Evolutionary conservation across 2,329 filamentous ascomycete species (phyloP).

Genomic region (Monosporascus sp.): DNA sequence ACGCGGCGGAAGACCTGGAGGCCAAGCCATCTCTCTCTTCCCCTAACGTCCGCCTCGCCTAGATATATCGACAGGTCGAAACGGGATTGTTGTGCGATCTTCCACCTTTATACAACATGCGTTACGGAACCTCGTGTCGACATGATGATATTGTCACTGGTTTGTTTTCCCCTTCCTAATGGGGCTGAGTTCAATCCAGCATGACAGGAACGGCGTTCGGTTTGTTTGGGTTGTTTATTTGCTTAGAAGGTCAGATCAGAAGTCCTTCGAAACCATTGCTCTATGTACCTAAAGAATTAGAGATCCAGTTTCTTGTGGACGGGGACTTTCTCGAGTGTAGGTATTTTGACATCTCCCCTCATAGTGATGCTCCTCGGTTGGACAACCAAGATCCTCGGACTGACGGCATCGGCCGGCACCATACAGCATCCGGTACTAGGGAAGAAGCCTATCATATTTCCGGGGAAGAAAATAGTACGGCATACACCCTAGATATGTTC

Average conservation of each 20-base stretch:
- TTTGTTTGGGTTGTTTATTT: not conserved
- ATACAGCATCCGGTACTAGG: too few species aligned
- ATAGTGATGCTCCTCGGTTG: too few species aligned
- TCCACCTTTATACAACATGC: not conserved
- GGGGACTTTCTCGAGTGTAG: not conserved
- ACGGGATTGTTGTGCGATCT: not conserved
- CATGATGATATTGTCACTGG: not conserved
- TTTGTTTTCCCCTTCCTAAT: not conserved
- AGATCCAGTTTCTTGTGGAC: not conserved
- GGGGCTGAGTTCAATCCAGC: not conserved
- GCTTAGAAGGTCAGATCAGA: not conserved
- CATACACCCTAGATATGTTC: not conserved
- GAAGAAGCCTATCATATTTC: too few species aligned
- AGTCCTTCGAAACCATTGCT: not conserved
- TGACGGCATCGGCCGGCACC: too few species aligned
- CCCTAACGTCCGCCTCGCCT: conserved; percentile 31
- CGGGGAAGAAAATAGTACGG: too few species aligned
- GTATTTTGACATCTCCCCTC: not conserved
- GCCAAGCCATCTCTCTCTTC: conserved; percentile 24
- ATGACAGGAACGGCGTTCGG: not conserved
- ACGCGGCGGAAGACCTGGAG: conserved; percentile 69
- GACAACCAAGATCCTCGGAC: too few species aligned
- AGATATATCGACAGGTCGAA: not conserved
- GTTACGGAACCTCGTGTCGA: not conserved
- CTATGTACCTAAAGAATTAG: not conserved